Evolutionary conservation across 1,284 basidiomycete genomes (phyloP).

Genomic region (Boletus semigastroideus): DNA sequence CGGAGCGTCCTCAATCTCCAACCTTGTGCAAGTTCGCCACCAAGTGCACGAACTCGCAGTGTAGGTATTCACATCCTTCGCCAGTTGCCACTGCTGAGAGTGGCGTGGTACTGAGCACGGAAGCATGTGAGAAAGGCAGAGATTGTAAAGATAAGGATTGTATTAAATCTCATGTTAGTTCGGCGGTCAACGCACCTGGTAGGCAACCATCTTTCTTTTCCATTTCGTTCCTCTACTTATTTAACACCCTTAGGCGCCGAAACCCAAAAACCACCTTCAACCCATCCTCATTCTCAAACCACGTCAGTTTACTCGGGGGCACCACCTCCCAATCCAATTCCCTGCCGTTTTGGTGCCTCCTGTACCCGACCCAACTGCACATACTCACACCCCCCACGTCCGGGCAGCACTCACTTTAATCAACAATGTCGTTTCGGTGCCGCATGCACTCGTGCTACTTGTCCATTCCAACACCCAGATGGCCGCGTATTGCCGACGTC

Average conservation of each 20-base stretch:
- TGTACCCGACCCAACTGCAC: conserved; percentile 77
- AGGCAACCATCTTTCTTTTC: conserved; percentile 21
- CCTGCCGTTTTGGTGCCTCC: conserved; percentile 72
- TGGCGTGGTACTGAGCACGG: conserved; percentile 90
- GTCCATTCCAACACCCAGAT: conserved; percentile 77
- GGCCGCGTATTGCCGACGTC: conserved; percentile 72
- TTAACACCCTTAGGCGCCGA: conserved; percentile 36
- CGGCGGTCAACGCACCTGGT: conserved; percentile 71
- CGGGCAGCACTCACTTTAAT: conserved; percentile 38
- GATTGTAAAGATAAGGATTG: conserved; percentile 90
- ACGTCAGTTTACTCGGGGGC: conserved; percentile 30
- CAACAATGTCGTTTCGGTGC: conserved; percentile 74
- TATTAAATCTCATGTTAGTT: conserved; percentile 84
- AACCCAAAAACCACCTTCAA: conserved; percentile 40
- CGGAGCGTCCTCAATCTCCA: conserved; percentile 79
- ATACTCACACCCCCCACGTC: conserved; percentile 63
- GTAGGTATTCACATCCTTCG: conserved; percentile 87
- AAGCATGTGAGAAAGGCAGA: conserved; percentile 82
- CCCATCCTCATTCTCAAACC: conserved; percentile 18
- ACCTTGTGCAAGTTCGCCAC: conserved; percentile 88
- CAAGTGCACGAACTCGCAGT: conserved; percentile 86
- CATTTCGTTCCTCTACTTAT: conserved; percentile 3
- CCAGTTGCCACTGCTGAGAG: conserved; percentile 89
- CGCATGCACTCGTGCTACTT: conserved; percentile 73
- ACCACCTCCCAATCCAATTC: conserved; percentile 39